phyloP scores from a whole-genome alignment of 2,329 filamentous ascomycete species.

The Fusarium papillatum region DNA sequence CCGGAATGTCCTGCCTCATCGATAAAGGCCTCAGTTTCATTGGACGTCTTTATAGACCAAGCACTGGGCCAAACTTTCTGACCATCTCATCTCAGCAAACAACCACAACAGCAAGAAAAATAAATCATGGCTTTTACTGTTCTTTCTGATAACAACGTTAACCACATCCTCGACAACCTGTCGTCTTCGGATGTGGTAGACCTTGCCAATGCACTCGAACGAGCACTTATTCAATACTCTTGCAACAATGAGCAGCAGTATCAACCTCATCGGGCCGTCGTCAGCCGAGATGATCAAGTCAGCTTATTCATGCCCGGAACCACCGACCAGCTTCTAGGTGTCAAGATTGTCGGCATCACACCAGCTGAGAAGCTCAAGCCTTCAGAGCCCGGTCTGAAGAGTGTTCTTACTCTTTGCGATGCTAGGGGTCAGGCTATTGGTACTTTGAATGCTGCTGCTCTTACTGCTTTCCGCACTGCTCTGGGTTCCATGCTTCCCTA shows the following conservation, averaged over 20 bases:
- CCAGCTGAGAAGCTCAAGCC: constrained; percentile 15
- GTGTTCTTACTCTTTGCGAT: constrained; percentile 72
- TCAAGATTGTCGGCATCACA: constrained; percentile 69
- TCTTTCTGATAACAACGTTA: constrained; percentile 39
- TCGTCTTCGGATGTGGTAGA: constrained; percentile 29
- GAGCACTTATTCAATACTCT: constrained; percentile 61
- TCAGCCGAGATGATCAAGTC: constrained; percentile 72
- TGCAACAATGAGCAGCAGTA: constrained; percentile 71
- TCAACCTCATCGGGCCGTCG: constrained; percentile 72
- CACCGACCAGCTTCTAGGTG: constrained; percentile 69
- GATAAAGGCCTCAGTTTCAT: constrained; percentile 2
- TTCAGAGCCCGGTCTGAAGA: constrained; percentile 45
- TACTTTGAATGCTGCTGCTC: constrained; percentile 75
- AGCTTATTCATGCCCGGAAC: constrained; percentile 78
- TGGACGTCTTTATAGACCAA: neutral
- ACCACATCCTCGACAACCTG: constrained; percentile 35
- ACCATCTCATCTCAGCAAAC: neutral
- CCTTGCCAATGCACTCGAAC: constrained; percentile 32
- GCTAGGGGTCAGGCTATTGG: constrained; percentile 69
- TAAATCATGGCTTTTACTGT: constrained; percentile 42
- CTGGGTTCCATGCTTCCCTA: constrained; percentile 74
- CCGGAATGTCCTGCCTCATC: neutral
- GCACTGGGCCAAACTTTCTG: neutral
- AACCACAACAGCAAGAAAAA: too few relatives aligned
- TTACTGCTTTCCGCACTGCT: constrained; percentile 79